These are phyloP conservation scores for Ceratobasidium sp. DNA, from an alignment of 1,284 basidiomycete genomes.

Conservation along the genomic window DNA sequence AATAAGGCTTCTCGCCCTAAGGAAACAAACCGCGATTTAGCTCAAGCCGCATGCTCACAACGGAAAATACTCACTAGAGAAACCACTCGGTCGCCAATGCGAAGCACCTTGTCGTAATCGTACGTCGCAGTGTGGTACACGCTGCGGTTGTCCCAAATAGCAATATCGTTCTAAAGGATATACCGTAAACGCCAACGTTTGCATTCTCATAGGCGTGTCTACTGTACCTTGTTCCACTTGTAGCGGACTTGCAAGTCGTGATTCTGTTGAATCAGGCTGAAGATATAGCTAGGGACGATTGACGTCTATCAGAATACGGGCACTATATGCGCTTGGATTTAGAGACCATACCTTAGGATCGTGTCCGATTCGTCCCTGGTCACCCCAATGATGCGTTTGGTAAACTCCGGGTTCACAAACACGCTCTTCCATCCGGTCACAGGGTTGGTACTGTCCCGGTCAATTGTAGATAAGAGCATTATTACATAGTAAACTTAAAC, in stretches of 20 bases:
- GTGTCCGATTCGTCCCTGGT: slow-evolving; percentile 67
- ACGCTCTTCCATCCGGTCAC: slow-evolving; percentile 74
- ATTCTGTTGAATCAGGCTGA: slow-evolving; percentile 63
- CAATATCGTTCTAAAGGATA: slow-evolving; percentile 50
- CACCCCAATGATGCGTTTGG: slow-evolving; percentile 69
- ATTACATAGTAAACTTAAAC: neutral
- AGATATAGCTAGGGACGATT: slow-evolving; percentile 53
- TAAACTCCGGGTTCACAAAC: slow-evolving; percentile 74
- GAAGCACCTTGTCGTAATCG: slow-evolving; percentile 61
- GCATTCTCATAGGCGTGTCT: neutral
- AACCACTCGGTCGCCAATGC: slow-evolving; percentile 69
- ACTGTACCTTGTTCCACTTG: slow-evolving; percentile 57
- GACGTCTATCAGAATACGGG: neutral
- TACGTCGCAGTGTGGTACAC: slow-evolving; percentile 68
- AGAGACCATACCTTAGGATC: slow-evolving; percentile 54
- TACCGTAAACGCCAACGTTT: neutral
- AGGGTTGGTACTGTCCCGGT: slow-evolving; percentile 54
- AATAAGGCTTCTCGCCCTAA: slow-evolving; percentile 69
- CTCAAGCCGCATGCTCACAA: neutral
- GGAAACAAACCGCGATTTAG: neutral
- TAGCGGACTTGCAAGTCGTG: slow-evolving; percentile 71
- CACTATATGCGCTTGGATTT: neutral
- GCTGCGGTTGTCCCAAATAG: slow-evolving; percentile 61
- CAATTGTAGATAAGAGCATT: slow-evolving; percentile 7
- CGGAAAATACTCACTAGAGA: slow-evolving; percentile 55